Percentiles rank a stretch among this genome's conserved stretches.
Evolutionary conservation across 169 alveolate species (phyloP).

Genomic region (Plasmodium knowlesi): DNA sequence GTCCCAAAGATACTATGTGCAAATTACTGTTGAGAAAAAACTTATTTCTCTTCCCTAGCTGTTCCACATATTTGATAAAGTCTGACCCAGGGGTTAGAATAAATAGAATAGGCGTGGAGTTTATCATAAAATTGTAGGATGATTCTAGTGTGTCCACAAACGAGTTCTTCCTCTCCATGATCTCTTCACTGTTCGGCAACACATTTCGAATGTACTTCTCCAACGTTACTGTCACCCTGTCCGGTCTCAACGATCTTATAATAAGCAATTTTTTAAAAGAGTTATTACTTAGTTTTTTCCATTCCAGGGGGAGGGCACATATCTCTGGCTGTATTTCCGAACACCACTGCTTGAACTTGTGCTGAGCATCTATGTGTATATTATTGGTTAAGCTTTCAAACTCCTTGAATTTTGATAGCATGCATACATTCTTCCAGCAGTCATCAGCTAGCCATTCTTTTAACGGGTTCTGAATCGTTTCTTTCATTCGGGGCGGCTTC

Average conservation of each 20-base stretch:
- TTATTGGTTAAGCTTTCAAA: conserved; percentile 93
- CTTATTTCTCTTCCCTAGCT: conserved; percentile 89
- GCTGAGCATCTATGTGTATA: conserved; percentile 96
- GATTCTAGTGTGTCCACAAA: conserved; percentile 90
- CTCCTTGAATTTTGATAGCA: conserved; percentile 92
- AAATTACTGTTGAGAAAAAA: conserved; percentile 88
- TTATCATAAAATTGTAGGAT: conserved; percentile 91
- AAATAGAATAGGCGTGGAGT: conserved; percentile 95
- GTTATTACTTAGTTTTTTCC: conserved; percentile 93
- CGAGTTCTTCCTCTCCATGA: conserved; percentile 92
- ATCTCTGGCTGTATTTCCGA: conserved; percentile 96
- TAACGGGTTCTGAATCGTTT: conserved; percentile 92
- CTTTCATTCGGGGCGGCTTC: conserved; percentile 90
- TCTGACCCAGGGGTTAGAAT: conserved; percentile 97
- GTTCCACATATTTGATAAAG: conserved; percentile 93
- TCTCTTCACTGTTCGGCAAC: conserved; percentile 94
- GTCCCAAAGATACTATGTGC: conserved; percentile 95
- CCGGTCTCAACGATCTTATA: conserved; percentile 95
- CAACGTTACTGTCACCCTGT: conserved; percentile 93
- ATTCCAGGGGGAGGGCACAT: conserved; percentile 95
- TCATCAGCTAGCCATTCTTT: conserved; percentile 94
- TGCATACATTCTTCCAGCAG: conserved; percentile 90
- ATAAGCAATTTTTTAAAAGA: conserved; percentile 95
- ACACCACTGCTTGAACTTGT: conserved; percentile 96
- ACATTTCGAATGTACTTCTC: conserved; percentile 92